These are phyloP conservation scores for Ochetophila trinervis DNA, from an alignment of 306 rosid species.

Conservation along the genomic window DNA sequence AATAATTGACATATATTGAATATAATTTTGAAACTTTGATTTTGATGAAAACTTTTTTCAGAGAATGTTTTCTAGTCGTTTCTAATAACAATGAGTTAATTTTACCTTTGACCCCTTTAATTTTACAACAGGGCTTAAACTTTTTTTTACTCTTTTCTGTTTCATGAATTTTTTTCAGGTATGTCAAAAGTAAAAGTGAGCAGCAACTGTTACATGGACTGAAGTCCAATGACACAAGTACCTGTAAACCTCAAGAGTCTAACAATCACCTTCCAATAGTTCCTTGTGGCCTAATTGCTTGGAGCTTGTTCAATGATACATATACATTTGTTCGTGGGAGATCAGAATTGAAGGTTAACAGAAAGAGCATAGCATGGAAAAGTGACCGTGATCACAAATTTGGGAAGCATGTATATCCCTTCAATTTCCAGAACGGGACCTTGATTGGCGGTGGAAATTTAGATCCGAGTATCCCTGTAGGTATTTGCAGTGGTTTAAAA, in stretches of 20 bases:
- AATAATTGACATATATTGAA: too few species aligned
- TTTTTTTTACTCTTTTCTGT: slow-evolving; percentile 15
- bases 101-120: neutral
- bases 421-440: slow-evolving; percentile 91
- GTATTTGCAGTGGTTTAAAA: slow-evolving; percentile 24
- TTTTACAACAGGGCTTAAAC: neutral
- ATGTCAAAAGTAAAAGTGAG: slow-evolving; percentile 88
- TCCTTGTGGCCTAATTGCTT: slow-evolving; percentile 92
- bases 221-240: slow-evolving; percentile 52
- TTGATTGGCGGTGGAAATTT: slow-evolving; percentile 81
- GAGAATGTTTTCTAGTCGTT: neutral
- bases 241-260: slow-evolving; percentile 69
- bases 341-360: slow-evolving; percentile 64
- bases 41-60: too few species aligned
- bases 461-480: slow-evolving; percentile 70
- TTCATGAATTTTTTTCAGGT: slow-evolving; percentile 49
- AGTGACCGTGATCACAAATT: slow-evolving; percentile 87
- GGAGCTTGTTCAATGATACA: slow-evolving; percentile 95
- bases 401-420: slow-evolving; percentile 85
- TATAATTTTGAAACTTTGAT: too few species aligned
- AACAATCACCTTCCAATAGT: slow-evolving; percentile 61
- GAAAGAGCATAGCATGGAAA: slow-evolving; percentile 91
- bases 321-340: slow-evolving; percentile 60
- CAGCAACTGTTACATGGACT: slow-evolving; percentile 78
- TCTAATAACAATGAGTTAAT: neutral